Conservation (phyloP, 495 filamentous ascomycete species). For the Hypomontagnella submonticulosa region DNA sequence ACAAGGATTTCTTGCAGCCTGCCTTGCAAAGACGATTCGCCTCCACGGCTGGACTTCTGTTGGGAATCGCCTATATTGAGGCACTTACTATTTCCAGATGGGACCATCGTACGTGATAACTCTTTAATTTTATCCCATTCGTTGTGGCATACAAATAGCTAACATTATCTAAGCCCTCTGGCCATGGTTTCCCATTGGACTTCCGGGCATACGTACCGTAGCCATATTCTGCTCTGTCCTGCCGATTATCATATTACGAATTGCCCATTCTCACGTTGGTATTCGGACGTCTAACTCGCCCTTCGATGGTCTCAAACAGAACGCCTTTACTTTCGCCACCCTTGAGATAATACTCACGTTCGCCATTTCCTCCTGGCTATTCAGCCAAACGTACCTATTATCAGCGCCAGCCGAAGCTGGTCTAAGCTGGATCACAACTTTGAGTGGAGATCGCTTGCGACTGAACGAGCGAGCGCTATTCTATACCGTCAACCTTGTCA, state of each 20-base stretch:
- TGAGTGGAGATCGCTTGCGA: conserved; percentile 73
- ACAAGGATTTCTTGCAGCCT: conserved; percentile 91
- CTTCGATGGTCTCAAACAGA: conserved; percentile 68
- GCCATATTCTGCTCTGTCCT: conserved; percentile 80
- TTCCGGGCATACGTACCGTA: conserved; percentile 76
- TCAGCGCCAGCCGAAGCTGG: conserved; percentile 71
- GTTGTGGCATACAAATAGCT: not conserved
- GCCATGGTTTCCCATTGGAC: conserved; percentile 86
- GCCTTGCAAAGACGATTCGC: conserved; percentile 88
- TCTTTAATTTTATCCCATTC: conserved; percentile 10
- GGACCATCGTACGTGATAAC: conserved; percentile 67
- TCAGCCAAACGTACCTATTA: conserved; percentile 84
- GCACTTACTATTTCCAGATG: conserved; percentile 76
- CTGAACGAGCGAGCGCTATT: conserved; percentile 91
- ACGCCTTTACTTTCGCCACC: conserved; percentile 66
- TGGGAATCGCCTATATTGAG: conserved; percentile 78
- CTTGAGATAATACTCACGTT: conserved; percentile 77
- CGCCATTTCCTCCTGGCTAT: conserved; percentile 80
- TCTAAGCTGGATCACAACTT: conserved; percentile 75
- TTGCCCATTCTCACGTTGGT: conserved; percentile 84
- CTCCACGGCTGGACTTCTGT: conserved; percentile 71
- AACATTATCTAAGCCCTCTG: conserved; percentile 70
- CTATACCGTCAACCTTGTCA: conserved; percentile 74
- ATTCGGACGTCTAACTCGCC: conserved; percentile 75
- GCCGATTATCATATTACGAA: conserved; percentile 76